Base-by-base conservation (phyloP, 768 basidiomycete genomes). In the Hygrocybe coccinea region DNA sequence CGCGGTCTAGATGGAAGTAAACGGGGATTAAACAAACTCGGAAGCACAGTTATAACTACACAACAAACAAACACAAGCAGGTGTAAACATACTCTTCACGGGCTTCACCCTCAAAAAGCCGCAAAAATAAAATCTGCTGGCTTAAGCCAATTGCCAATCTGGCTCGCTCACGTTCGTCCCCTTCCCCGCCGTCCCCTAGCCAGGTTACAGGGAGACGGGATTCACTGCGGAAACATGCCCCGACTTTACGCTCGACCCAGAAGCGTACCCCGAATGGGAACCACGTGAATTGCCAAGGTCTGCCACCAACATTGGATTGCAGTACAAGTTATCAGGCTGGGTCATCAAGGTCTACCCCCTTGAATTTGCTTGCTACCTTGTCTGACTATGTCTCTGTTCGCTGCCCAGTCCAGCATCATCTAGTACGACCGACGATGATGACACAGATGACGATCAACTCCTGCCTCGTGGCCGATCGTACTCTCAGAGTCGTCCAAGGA, bases 271-370 rank as follows among this genome's bases (percentile, higher is more conserved):
- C 24, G n/a, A n/a, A 50, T 15, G 21, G 21, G 9, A 17, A 22
- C 49, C 19, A 44, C 46, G 12, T 19, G 37, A 11, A 35, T 34
- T 41, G 41, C 14, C 35, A 36, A 22, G 39, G 25, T 44, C 36
- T 43, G n/a, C 29, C 29, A 10, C 55, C 50, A 25, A 41, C 41
- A 12, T 24, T 58, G 61, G 89, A 85, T 61, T 83, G 89, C 84
- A 92, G 88, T 64, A 91, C 89, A 11, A 91, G 89, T 61, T 92
- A 92, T 70, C 86, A 90, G 56, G 90, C 85, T 25, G 90, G 90
- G 44, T 89, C 89, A 34, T 91, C 89, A 9, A 83, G 86, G 88
- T 87, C 63, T 59, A 80, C 63, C 38, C n/a, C 21, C 14, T 21
- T 35, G 57, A 25, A 14, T 17, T 52, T 48, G 2, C 29, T 10